A percentile compares a stretch with the other conserved stretches of the same genome.
Evolutionary conservation across 1,284 basidiomycete genomes (phyloP).

Genomic region (Takashimella tepidaria): DNA sequence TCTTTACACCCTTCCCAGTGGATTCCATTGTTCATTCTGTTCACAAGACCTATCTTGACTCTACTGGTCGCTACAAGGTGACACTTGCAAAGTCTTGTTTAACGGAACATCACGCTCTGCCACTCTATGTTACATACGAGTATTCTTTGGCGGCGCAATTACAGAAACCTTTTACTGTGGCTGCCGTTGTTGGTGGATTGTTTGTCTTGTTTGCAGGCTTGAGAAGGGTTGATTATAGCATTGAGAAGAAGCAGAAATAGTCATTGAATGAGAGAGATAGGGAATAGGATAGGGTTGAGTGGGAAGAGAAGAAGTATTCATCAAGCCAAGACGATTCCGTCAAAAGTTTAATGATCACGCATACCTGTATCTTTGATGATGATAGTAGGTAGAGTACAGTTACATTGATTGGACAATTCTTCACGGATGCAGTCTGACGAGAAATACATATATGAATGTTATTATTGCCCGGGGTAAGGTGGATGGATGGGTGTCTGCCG

Average conservation of each 20-base stretch:
- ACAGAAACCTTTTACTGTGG: constrained; percentile 67
- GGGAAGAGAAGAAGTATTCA: background rate
- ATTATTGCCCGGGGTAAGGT: no score
- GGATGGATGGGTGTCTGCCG: no score
- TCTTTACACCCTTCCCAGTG: constrained; percentile 71
- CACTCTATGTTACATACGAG: constrained; percentile 62
- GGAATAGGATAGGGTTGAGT: background rate
- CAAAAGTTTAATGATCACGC: no score
- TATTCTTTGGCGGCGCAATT: constrained; percentile 69
- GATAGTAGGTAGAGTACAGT: no score
- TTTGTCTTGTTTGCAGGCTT: constrained; percentile 41
- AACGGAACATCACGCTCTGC: constrained; percentile 66
- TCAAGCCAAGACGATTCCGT: no score
- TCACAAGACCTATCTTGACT: constrained; percentile 86
- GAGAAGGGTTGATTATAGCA: constrained; percentile 41
- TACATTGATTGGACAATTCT: no score
- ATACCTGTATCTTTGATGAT: no score
- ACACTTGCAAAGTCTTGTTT: constrained; percentile 67
- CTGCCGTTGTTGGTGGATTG: constrained; percentile 34
- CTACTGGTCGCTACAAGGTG: constrained; percentile 77
- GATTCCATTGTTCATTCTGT: constrained; percentile 58
- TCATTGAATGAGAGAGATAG: background rate
- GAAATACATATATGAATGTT: no score
- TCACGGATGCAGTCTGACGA: no score
- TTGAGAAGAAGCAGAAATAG: constrained; percentile 11